phyloP scores from a whole-genome alignment of 2,329 filamentous ascomycete genomes.

The Arthrinium puccinioides region DNA sequence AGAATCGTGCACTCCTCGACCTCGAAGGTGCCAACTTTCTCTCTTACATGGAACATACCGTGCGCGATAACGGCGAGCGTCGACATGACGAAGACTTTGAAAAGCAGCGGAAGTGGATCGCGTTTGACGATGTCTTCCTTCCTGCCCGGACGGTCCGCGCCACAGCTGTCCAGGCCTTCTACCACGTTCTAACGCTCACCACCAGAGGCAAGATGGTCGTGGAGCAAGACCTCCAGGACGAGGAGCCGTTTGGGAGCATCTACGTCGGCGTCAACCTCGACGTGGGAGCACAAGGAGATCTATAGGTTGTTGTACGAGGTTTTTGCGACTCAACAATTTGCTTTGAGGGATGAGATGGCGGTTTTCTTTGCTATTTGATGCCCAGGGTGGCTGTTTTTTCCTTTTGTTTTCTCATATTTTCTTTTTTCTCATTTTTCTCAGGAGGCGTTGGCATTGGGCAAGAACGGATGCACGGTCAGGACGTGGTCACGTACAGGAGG shows the following conservation, averaged over 20 bases:
- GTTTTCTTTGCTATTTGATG: too few relatives aligned
- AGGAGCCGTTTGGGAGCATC: slow-evolving; percentile 38
- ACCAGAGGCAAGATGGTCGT: slow-evolving; percentile 59
- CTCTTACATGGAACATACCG: slow-evolving; percentile 30
- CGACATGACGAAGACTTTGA: slow-evolving; percentile 20
- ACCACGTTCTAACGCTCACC: slow-evolving; percentile 64
- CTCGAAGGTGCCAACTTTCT: slow-evolving; percentile 39
- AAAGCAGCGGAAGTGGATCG: slow-evolving; percentile 38
- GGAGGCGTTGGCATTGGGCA: too few relatives aligned
- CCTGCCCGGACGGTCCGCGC: slow-evolving; percentile 43
- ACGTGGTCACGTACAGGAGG: too few relatives aligned
- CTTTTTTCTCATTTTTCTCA: too few relatives aligned
- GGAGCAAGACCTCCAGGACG: slow-evolving; percentile 41
- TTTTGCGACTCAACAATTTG: too few relatives aligned
- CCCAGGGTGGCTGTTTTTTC: too few relatives aligned
- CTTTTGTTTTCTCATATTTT: too few relatives aligned
- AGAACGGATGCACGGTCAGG: too few relatives aligned
- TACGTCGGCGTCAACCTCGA: slow-evolving; percentile 30
- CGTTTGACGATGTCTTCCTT: slow-evolving; percentile 65
- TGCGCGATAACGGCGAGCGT: slow-evolving; percentile 21
- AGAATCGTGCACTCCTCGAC: slow-evolving; percentile 28
- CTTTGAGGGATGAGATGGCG: too few relatives aligned
- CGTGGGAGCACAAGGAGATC: background rate
- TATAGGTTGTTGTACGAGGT: too few relatives aligned
- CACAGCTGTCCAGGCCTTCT: slow-evolving; percentile 68